Conservation (phyloP, 768 basidiomycete genomes). For the Boletus vinaceobasis region DNA sequence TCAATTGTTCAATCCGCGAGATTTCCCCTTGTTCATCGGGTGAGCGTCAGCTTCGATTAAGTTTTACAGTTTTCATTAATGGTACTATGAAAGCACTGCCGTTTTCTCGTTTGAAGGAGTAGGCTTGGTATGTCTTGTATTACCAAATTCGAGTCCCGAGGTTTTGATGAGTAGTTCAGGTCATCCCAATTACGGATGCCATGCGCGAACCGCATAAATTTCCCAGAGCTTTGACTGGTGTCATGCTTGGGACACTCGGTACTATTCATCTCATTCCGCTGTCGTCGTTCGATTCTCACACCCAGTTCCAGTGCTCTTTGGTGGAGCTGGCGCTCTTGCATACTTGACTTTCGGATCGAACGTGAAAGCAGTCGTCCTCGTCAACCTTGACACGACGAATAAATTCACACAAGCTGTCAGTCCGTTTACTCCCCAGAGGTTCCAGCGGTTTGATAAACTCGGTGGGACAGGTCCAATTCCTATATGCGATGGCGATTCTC, state of each 20-base stretch:
- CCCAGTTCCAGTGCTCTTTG: conserved; percentile 63
- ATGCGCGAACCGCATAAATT: conserved; percentile 96
- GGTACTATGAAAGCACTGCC: conserved; percentile 62
- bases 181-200: conserved; percentile 95
- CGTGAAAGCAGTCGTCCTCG: conserved; percentile 90
- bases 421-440: conserved; percentile 23
- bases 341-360: conserved; percentile 86
- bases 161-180: conserved; percentile 34
- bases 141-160: background rate
- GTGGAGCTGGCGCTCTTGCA: conserved; percentile 80
- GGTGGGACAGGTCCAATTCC: conserved; percentile 61
- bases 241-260: conserved; percentile 86
- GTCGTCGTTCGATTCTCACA: conserved; percentile 2
- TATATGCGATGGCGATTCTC: conserved; percentile 90
- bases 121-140: conserved; percentile 60
- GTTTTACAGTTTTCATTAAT: background rate
- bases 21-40: conserved; percentile 93
- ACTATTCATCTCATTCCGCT: conserved; percentile 17
- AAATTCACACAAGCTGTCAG: conserved; percentile 85
- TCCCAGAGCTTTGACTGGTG: conserved; percentile 80
- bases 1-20: conserved; percentile 80
- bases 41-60: conserved; percentile 33
- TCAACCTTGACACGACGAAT: conserved; percentile 83
- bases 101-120: conserved; percentile 99
- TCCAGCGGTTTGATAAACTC: background rate